Evolutionary conservation across 768 basidiomycete species (phyloP).

Genomic region (Boletus barrowsii): DNA sequence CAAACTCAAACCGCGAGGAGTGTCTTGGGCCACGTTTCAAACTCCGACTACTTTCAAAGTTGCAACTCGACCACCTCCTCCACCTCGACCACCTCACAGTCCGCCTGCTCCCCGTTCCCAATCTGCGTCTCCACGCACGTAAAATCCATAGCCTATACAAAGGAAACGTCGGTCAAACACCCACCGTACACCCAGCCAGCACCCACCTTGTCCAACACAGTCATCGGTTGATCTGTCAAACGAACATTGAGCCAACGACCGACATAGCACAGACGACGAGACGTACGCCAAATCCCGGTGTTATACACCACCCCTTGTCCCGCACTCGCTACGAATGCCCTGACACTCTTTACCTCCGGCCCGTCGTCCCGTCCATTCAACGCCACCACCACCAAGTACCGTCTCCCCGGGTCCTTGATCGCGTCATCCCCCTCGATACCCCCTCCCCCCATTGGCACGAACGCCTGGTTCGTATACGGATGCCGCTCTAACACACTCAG

Average conservation of each 20-base stretch:
- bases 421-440: conserved; percentile 40
- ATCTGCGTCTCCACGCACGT: conserved; percentile 94
- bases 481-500: conserved; percentile 86
- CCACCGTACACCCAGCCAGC: background rate
- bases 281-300: conserved; percentile 88
- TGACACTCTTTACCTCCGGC: conserved; percentile 71
- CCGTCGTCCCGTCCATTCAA: conserved; percentile 70
- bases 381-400: conserved; percentile 86
- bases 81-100: conserved; percentile 82
- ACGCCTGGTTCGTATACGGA: conserved; percentile 85
- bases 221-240: conserved; percentile 85
- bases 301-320: conserved; percentile 87
- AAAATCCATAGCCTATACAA: conserved; percentile 63
- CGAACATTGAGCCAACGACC: conserved; percentile 4
- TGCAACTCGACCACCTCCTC: background rate
- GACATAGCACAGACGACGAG: background rate
- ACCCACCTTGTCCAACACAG: conserved; percentile 68
- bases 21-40: conserved; percentile 17
- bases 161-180: no score
- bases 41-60: conserved; percentile 21
- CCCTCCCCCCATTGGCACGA: conserved; percentile 86
- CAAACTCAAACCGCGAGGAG: conserved; percentile 13
- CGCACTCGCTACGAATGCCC: conserved; percentile 78
- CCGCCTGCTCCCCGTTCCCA: conserved; percentile 68
- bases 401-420: conserved; percentile 44